These are phyloP conservation scores for Kodamaea sagamina DNA, from an alignment of 805 yeast species.

Conservation along the genomic window DNA sequence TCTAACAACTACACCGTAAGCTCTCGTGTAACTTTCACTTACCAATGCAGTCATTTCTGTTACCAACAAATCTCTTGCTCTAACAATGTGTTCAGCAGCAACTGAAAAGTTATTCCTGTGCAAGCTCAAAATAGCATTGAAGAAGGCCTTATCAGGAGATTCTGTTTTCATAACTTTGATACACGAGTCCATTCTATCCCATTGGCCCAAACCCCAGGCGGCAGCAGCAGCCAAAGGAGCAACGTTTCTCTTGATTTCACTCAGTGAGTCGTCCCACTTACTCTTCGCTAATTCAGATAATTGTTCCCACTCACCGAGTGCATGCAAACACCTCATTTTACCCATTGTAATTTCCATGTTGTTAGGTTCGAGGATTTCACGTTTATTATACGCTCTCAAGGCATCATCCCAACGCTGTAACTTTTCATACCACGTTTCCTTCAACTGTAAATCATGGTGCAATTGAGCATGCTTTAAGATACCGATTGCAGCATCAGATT, in stretches of 20 bases:
- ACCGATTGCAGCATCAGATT: conserved; percentile 97
- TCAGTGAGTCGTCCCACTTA: conserved; percentile 76
- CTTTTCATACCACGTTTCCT: conserved; percentile 98
- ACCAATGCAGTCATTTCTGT: conserved; percentile 94
- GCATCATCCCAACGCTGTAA: conserved; percentile 99
- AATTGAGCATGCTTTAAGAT: conserved; percentile 91
- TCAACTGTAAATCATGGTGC: conserved; percentile 85
- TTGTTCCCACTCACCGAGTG: conserved; percentile 98
- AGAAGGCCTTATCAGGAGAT: conserved; percentile 93
- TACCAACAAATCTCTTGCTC: conserved; percentile 85
- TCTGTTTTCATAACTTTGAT: conserved; percentile 87
- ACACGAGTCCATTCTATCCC: conserved; percentile 94
- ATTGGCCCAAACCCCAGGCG: conserved; percentile 95
- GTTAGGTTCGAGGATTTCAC: conserved; percentile 64
- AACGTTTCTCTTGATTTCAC: conserved; percentile 75
- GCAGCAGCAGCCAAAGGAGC: conserved; percentile 99
- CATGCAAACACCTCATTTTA: conserved; percentile 96
- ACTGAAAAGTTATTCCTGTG: conserved; percentile 85
- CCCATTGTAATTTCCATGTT: conserved; percentile 93
- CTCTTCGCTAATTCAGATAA: conserved; percentile 80
- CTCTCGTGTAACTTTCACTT: conserved; percentile 94
- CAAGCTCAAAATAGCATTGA: conserved; percentile 82
- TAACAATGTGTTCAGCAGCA: conserved; percentile 74
- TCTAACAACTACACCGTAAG: conserved; percentile 93
- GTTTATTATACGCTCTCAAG: conserved; percentile 78